Evolutionary conservation across 805 yeast species (phyloP).

Genomic region (Metschnikowia amazonensis): DNA sequence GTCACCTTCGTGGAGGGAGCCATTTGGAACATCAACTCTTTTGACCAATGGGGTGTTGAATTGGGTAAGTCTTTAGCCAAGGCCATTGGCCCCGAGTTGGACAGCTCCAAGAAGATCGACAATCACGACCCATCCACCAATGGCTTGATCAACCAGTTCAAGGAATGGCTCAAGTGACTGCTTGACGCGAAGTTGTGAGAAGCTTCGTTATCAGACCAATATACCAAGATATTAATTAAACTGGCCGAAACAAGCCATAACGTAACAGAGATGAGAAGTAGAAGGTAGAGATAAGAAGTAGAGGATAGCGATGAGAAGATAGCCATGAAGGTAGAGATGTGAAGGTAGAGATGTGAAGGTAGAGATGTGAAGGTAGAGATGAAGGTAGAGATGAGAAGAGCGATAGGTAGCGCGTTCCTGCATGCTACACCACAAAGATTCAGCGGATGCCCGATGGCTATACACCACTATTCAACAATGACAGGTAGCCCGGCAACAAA

Average conservation of each 20-base stretch:
- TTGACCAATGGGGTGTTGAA: conserved; percentile 99
- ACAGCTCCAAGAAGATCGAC: conserved; percentile 49
- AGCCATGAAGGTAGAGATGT: too few species aligned
- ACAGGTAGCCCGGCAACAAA: neutral
- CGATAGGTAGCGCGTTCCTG: conserved; percentile 1
- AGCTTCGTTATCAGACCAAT: neutral
- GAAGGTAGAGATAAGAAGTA: too few species aligned
- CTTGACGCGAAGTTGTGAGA: conserved; percentile 4
- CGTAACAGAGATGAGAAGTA: too few species aligned
- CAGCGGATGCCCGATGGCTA: neutral
- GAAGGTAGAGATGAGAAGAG: neutral
- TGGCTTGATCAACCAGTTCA: conserved; percentile 92
- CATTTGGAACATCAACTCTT: conserved; percentile 98
- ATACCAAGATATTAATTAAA: neutral
- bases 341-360: too few species aligned
- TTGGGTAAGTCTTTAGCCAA: conserved; percentile 97
- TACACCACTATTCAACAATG: neutral
- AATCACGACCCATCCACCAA: conserved; percentile 90
- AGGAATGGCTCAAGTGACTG: conserved; percentile 58
- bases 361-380: neutral
- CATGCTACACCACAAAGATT: neutral
- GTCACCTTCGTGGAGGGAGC: conserved; percentile 98
- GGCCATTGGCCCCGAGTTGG: conserved; percentile 87
- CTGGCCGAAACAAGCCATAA: neutral
- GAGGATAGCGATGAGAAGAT: neutral